Percentiles rank a stretch among this genome's conserved stretches.
phyloP scores from a whole-genome alignment of 1,139 yeast species.

The Blastobotrys buckinghamii region DNA sequence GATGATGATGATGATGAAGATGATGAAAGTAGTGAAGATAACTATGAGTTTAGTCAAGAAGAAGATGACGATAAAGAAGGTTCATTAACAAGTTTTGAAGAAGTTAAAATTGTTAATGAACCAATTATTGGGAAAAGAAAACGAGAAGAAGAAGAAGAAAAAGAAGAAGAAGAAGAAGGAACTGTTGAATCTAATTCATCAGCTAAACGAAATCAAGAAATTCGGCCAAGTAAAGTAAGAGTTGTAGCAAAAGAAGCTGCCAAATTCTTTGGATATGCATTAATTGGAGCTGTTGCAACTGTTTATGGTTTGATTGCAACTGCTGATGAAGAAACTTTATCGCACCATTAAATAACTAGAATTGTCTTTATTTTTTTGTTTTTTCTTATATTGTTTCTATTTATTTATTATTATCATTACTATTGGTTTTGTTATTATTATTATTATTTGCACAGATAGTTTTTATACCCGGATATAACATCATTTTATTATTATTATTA shows the following conservation, averaged over 20 bases:
- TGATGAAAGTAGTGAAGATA: not conserved
- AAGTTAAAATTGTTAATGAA: too few species aligned
- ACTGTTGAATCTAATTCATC: not conserved
- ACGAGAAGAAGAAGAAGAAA: not conserved
- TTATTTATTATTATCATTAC: not conserved
- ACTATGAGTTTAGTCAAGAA: not conserved
- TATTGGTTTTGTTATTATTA: not conserved
- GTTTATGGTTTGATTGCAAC: conserved; percentile 23
- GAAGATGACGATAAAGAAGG: not conserved
- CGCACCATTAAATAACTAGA: not conserved
- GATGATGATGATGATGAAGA: conserved; percentile 1
- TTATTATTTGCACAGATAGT: too few species aligned
- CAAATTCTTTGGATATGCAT: conserved; percentile 18
- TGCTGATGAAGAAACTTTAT: conserved; percentile 1
- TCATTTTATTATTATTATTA: too few species aligned
- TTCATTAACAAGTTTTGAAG: too few species aligned
- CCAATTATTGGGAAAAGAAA: conserved; percentile 1
- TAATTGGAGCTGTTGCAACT: conserved; percentile 24
- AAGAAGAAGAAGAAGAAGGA: not conserved
- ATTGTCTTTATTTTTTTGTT: not conserved
- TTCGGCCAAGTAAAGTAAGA: conserved; percentile 9
- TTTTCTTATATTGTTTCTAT: not conserved
- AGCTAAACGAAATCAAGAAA: not conserved
- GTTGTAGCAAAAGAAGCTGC: conserved; percentile 4
- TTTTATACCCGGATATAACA: too few species aligned